Evolutionary conservation across 805 yeast genomes (phyloP), one percentile per base, ranked within the genome.

Genomic region (Sugiyamaella marilandica): DNA sequence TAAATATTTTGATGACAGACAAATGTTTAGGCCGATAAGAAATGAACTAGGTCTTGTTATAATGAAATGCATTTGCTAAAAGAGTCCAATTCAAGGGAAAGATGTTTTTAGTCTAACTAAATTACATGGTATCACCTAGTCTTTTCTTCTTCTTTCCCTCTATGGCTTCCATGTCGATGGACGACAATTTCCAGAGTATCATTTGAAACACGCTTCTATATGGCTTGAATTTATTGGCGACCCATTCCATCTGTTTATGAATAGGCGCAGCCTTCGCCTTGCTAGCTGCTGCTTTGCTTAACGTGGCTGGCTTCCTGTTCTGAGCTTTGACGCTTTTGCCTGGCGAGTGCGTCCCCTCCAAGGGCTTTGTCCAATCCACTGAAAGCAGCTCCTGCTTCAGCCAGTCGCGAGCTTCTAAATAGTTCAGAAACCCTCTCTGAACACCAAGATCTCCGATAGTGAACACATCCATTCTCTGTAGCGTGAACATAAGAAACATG

Each of bases 401-500:
- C 47, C 58, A 52, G 7, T 65, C 66, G 10, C 68, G 60, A 8
- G 55, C 58, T 70, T 44, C 74, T 73, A 87, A 65, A 66, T 87
- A 91, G 29, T 74, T 66, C 0, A 88, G 78, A 54, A 84, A 79
- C 0, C 97, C 97, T 56, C 95, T 72, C 32, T 91, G 89, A 1
- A 91, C 79, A 1, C 97, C 97, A 45, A 91, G 69, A 68, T 91
- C 97, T 16, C 83, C 87, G 4, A 79, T 71, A 4, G 94, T 84
- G 65, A 88, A 88, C 0, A 87, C 80, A 65, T 91, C 83, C 63
- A 79, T 64, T 52, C 87, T 75, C 24, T 76, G 76, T 44, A 90
- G 69, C 1, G 86, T 85, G 63, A 88, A 88, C 19, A 84, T 63
- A 14, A 87, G 68, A 67, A 89, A 91, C 96, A 91, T 91, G 51